Base-by-base conservation (phyloP, 2,329 filamentous ascomycete genomes). In the Clarireedia monteithiana region DNA sequence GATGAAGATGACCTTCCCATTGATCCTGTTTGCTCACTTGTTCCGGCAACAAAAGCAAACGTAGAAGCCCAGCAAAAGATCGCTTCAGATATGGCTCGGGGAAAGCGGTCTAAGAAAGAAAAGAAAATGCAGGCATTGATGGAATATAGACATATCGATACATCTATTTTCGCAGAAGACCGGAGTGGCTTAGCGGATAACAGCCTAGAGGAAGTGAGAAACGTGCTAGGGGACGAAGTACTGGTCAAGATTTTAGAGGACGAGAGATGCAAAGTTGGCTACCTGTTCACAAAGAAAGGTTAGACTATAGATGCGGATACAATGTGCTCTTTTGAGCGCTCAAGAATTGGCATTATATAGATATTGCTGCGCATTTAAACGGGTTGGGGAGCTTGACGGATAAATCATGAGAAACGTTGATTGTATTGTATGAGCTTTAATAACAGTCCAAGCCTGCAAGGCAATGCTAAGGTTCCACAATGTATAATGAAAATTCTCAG, bases 71-170 rank as follows among this genome's bases (percentile, higher is more conserved):
- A 78, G 53, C 73, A 79, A 58, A 69, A 68, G 12, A 66, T 67
- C 47, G 69, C 76, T 12, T 66, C 69, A 54, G 69, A 71, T 40
- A 62, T 61, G 12, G 62, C 59, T 6, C 61, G 63, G 14, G 64
- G 66, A 56, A 68, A 62, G 26, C 62, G 61, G 57, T 39, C 63
- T 30, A 71, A 66, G 51, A 67, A 63, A 39, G 61, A 64, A 30
- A 67, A 64, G 48, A 78, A 76, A 60, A 70, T 79, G 69, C 64
- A 67, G 47, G 75, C 77, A 58, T 64, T 82, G 46, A 81, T 82
- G 78, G 72, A 76, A 57, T 82, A 80, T 60, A 68, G 68, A 6
- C 79, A 82, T 63, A 70, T 82, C 36, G 75, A 81, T 58, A 72
- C 73, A 9, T 64, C 70, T 1, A 60, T 65, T 5, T 65, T 72